Percentiles rank a stretch among this genome's conserved stretches.
Conservation (phyloP, 306 rosid genomes). For the Sicyos edulis region DNA sequence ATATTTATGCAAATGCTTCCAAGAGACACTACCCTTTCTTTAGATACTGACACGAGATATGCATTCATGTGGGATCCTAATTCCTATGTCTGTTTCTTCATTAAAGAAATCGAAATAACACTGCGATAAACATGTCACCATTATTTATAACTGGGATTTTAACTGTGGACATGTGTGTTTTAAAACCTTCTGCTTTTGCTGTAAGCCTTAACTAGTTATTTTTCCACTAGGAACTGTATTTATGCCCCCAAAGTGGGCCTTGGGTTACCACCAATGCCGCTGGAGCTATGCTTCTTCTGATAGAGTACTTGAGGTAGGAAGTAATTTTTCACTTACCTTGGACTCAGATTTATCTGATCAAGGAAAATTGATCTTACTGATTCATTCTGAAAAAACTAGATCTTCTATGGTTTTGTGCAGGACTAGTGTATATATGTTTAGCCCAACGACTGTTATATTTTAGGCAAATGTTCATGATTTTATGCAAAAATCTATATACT, state of each 20-base stretch:
- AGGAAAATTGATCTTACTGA: not conserved
- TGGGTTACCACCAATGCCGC: constrained; percentile 94
- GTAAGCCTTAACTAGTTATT: constrained; percentile 5
- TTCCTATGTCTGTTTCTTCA: not conserved
- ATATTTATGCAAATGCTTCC: not conserved
- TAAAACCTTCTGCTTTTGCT: constrained; percentile 1
- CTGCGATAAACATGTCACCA: not conserved
- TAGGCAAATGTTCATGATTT: constrained; percentile 4
- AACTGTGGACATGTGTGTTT: not conserved
- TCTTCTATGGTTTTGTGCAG: not conserved
- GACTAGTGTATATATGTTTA: not conserved
- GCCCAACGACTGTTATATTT: not conserved
- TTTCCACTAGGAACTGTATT: constrained; percentile 55
- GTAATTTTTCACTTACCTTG: not conserved
- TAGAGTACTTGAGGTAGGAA: constrained; percentile 65
- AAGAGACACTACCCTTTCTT: not conserved
- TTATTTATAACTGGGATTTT: constrained; percentile 8
- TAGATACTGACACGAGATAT: not conserved
- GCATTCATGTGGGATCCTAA: not conserved
- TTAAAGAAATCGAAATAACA: not conserved
- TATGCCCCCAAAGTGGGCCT: constrained; percentile 94
- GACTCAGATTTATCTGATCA: not conserved
- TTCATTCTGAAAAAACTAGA: not conserved
- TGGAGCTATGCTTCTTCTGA: constrained; percentile 70
- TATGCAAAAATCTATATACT: not conserved